Evolutionary conservation across 2,329 filamentous ascomycete genomes (phyloP).

Genomic region (Aspergillus fumigatiaffinis): DNA sequence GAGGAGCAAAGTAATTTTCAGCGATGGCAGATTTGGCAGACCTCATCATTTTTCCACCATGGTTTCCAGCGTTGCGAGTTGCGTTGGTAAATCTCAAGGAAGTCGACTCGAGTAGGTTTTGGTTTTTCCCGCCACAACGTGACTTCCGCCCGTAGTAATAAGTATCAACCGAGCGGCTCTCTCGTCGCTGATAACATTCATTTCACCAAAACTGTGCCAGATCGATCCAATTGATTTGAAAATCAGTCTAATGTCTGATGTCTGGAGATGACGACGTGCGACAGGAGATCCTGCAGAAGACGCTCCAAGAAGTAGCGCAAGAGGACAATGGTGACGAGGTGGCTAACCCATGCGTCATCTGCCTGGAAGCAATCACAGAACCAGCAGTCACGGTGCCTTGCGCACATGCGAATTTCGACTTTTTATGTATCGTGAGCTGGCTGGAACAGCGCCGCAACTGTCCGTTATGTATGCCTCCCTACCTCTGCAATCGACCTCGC

Average conservation of each 20-base stretch:
- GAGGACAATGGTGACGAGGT: slow-evolving; percentile 29
- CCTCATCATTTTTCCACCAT: slow-evolving; percentile 22
- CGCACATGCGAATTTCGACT: slow-evolving; percentile 77
- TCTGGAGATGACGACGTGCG: slow-evolving; percentile 39
- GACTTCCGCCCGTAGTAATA: slow-evolving; percentile 8
- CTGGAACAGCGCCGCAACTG: slow-evolving; percentile 68
- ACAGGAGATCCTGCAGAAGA: slow-evolving; percentile 43
- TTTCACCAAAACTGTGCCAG: neutral
- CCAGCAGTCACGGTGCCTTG: slow-evolving; percentile 71
- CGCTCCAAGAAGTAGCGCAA: slow-evolving; percentile 42
- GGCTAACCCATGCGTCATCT: slow-evolving; percentile 73
- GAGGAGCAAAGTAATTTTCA: slow-evolving; percentile 21
- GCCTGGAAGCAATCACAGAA: slow-evolving; percentile 71
- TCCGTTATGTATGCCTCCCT: slow-evolving; percentile 65
- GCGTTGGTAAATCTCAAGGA: neutral
- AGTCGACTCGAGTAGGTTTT: neutral
- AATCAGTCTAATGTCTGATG: slow-evolving; percentile 34
- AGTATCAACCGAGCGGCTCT: neutral
- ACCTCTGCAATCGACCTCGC: neutral
- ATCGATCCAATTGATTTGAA: neutral
- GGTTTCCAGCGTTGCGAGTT: neutral
- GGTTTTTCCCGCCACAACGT: slow-evolving; percentile 18
- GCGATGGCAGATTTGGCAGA: slow-evolving; percentile 36
- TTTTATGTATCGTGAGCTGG: slow-evolving; percentile 79
- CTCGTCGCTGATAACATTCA: neutral